Evolutionary conservation across 1,139 yeast species (phyloP), one percentile per base, ranked within the genome.

Genomic region (Pneumocystis canis): DNA sequence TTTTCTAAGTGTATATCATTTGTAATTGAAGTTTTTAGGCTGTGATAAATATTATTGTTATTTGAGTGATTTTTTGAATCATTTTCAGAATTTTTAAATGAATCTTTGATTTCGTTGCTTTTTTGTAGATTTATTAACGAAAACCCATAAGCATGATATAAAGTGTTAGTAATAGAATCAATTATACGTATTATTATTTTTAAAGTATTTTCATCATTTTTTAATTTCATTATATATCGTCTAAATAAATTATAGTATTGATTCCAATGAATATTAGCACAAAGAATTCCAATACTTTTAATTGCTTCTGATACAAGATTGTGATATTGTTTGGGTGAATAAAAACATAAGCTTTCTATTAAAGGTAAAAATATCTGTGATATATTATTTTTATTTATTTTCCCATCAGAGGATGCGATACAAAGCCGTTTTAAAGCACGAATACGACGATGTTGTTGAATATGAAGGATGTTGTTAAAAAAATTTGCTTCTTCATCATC

Each of bases 401-500:
- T 65, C 11, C 69, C 68, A 33, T 74, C 68, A 16, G 67, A 61
- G 0, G 79, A 76, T 59, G 76, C 67, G 7, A 77, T 77, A 33
- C 78, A 77, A 40, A 89, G 75, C 65, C 87, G 80, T 68, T 82
- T 80, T 32, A 92, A 78, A 0, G 97, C 95, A 69, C 89, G 80
- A 72, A 86, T 89, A 69, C 97, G 85, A 74, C 95, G 82, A 70
- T 86, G 90, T 30, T 85, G 71, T 74, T 94, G 98, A 61, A 92
- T 84, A 71, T 92, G 97, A 66, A 80, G 80, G 58, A 94, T 79
- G 70, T 89, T 89, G 64, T 78, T 76, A 76, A 92, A 92, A 71
- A 92, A 89, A 72, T 88, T 84, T 0, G 89, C 86, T 69, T 89
- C 96, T 60, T 85, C 95, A 69, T 89, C 95, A 58, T 84, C 84